Evolutionary conservation across 1,284 basidiomycete genomes (phyloP), one percentile per base, ranked within the genome.

Genomic region (Phaffia rhodozyma): DNA sequence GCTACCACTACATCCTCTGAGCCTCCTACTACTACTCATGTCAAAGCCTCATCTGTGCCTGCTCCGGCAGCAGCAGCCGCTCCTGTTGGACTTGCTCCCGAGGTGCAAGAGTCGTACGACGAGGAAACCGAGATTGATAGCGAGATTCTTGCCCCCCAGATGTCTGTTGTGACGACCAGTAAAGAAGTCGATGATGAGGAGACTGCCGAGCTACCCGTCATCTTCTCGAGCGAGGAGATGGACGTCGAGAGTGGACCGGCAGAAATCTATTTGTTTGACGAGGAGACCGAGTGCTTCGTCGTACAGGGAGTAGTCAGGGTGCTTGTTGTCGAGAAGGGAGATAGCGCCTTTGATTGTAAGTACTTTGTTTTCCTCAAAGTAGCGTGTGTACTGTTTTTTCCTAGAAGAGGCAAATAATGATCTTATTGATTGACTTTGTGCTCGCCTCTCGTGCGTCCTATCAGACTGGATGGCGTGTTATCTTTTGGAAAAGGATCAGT

Each of bases 281-380:
- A 79, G 30, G 82, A 84, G 11, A 77, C 78, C 5, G 84, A 83
- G 48, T 79, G 81, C 54, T 97, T 94, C 74, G 78, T 84, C 63
- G 78, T 83, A 47, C 86, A 93, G 68, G 87, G 84, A n/a, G 72
- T 74, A 21, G 84, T 92, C 52, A 78, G 77, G 23, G 87, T 86
- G 20, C 82, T 81, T 67, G 82, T 97, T 60, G 78, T 85, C 25
- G 79, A 84, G 64, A 82, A 78, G 23, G 78, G 57, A 30, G 48
- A 54, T 21, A 51, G 77, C 23, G 72, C 75, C 20, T 82, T 76
- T 65, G 74, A 80, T 32, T 80, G 77, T 78, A 57, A 67, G 75
- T 71, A 0, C 3, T 48, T 34, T 49, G 27, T 25, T 38, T 23
- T 30, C 13, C 11, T 25, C n/a, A 3, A 18, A 25, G 20, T 21